Evolutionary conservation across 2,329 filamentous ascomycete species (phyloP), one percentile per base, ranked within the genome.

Genomic region (Exserohilum rostratum): DNA sequence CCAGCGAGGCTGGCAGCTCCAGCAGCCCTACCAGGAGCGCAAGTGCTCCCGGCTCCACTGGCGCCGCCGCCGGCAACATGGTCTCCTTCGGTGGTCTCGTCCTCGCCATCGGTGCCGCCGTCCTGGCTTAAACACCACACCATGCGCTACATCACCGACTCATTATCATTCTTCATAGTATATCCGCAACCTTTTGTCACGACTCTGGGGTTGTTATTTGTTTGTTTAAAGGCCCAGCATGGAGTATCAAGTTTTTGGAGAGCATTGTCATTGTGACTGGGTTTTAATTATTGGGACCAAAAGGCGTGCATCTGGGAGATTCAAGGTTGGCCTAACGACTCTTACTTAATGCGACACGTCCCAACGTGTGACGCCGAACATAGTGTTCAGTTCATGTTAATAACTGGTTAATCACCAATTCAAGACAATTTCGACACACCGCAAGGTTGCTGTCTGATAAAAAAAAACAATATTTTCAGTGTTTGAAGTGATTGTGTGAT

Each of bases 71-170:
- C 6, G 55, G 49, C 62, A 70, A 65, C 63, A 54, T 68, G 46
- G 61, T 63, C 62, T 71, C 69, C 30, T 57, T 72, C 58, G 69
- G 70, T 35, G 65, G 62, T 20, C 51, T 72, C 20, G 64, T 62
- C 49, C 25, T 71, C 45, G 70, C 69, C 51, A 50, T 67, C 35
- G 64, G 60, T 53, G 70, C 66, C 49, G 61, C 67, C 44, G 45
- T 71, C 58, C 57, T 74, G 50, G 69, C 66, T 57, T 73, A 68
- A 61, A 54, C 60, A 2, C 7, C 31, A 30, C 37, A 15, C 2
- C 29, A 3, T n/a, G 6, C 17, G 6, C 38, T 48, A 15, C 38
- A 43, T 18, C 9, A 22, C 12, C 15, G 22, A 31, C 48, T 30
- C 30, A 51, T 51, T 53, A 27, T 25, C 27, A 22, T 55, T 46